Conservation (phyloP, 139 green algal species). For the Coelastrella sp. region DNA sequence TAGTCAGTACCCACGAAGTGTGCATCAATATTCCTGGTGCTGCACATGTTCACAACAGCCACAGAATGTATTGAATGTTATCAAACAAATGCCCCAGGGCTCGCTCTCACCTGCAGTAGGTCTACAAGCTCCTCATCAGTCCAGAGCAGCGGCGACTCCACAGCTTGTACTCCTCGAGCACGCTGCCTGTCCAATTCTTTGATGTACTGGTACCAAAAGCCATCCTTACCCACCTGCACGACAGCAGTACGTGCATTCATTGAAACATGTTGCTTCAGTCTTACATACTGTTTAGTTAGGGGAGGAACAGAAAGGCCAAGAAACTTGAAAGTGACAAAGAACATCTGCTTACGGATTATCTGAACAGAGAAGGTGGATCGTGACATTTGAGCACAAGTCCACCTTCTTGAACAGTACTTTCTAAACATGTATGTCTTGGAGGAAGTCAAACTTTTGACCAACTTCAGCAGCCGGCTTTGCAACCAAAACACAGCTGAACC, state of each 20-base stretch:
- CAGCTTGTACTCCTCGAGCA: conserved; percentile 73
- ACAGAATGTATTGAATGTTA: not conserved
- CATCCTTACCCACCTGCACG: conserved; percentile 53
- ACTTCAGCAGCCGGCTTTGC: too few species aligned
- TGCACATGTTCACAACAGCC: not conserved
- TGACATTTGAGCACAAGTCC: too few species aligned
- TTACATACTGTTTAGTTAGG: not conserved
- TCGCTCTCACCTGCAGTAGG: conserved; percentile 53
- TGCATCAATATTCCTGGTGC: not conserved
- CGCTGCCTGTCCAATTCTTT: conserved; percentile 88
- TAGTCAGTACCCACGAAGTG: too few species aligned
- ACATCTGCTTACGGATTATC: too few species aligned
- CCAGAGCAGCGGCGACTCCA: conserved; percentile 91
- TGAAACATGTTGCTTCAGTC: not conserved
- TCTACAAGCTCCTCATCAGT: conserved; percentile 73
- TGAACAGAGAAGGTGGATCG: too few species aligned
- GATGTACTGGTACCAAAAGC: conserved; percentile 90
- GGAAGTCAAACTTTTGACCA: too few species aligned
- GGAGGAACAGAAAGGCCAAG: not conserved
- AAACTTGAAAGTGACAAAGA: too few species aligned
- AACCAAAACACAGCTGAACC: too few species aligned
- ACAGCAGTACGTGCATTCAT: not conserved
- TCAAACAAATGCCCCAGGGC: too few species aligned
- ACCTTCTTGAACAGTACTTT: too few species aligned
- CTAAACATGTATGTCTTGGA: too few species aligned